Evolutionary conservation across 202 grass and related monocot genomes (phyloP).

Genomic region (Tripidium arundinaceum): DNA sequence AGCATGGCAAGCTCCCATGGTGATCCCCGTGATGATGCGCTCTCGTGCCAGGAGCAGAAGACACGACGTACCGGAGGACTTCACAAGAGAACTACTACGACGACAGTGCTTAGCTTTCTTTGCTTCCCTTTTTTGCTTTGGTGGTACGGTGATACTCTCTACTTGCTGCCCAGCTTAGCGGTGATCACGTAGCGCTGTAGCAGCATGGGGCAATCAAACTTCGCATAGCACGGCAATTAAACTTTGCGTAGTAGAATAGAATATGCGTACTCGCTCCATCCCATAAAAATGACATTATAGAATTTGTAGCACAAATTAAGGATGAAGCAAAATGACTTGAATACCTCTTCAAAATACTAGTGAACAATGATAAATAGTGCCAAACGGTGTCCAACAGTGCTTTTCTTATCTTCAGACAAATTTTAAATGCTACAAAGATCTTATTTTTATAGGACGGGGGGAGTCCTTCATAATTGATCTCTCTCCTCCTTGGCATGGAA

Average conservation of each 20-base stretch:
- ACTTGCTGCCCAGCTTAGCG: not conserved
- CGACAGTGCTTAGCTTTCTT: not conserved
- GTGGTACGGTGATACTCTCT: not conserved
- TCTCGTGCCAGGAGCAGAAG: not conserved
- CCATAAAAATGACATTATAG: no score
- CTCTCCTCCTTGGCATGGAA: not conserved
- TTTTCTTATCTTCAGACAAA: no score
- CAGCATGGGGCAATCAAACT: not conserved
- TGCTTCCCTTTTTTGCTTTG: not conserved
- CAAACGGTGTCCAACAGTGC: no score
- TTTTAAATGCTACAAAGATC: no score
- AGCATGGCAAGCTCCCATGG: constrained; percentile 17
- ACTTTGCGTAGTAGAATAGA: no score
- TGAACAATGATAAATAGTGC: no score
- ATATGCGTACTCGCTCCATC: no score
- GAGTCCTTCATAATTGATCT: not conserved
- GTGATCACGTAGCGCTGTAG: not conserved
- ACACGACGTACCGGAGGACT: not conserved
- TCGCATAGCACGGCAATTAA: no score
- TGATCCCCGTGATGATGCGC: constrained; percentile 21
- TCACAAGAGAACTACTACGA: not conserved
- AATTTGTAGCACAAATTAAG: no score
- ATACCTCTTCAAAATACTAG: no score
- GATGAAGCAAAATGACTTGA: no score
- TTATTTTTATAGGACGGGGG: no score